Evolutionary conservation across 1,284 basidiomycete genomes (phyloP).

Genomic region (Ceratobasidium sp.): DNA sequence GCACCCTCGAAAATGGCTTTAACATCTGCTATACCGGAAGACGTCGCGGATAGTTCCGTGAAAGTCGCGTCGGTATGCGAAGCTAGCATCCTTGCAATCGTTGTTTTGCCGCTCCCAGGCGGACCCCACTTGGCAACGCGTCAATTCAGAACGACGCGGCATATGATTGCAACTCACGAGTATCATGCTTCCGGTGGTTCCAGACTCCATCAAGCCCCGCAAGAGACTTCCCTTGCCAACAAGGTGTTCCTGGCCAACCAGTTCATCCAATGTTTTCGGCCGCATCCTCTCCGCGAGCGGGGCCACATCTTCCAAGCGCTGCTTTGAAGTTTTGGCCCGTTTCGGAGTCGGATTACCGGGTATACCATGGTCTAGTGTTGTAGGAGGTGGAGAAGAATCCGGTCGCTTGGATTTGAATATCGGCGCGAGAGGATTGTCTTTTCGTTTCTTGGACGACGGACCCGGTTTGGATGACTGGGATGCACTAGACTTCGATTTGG

Average conservation of each 20-base stretch:
- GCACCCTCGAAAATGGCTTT: slow-evolving; percentile 83
- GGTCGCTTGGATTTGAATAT: slow-evolving; percentile 42
- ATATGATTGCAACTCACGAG: slow-evolving; percentile 46
- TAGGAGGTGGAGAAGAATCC: slow-evolving; percentile 43
- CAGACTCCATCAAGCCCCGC: slow-evolving; percentile 56
- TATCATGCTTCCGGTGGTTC: slow-evolving; percentile 65
- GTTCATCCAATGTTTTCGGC: slow-evolving; percentile 65
- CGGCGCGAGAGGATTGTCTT: slow-evolving; percentile 31
- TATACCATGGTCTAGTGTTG: slow-evolving; percentile 44
- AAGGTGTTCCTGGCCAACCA: slow-evolving; percentile 72
- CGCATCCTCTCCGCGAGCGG: slow-evolving; percentile 73
- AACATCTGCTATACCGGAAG: slow-evolving; percentile 79
- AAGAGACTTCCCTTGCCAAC: slow-evolving; percentile 62
- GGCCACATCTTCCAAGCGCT: slow-evolving; percentile 46
- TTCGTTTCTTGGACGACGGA: slow-evolving; percentile 36
- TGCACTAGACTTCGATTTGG: slow-evolving; percentile 18
- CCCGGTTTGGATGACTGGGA: slow-evolving; percentile 38
- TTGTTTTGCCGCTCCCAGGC: slow-evolving; percentile 80
- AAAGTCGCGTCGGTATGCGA: slow-evolving; percentile 65
- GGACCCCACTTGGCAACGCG: slow-evolving; percentile 64
- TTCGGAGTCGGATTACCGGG: slow-evolving; percentile 42
- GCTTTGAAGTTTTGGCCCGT: slow-evolving; percentile 36
- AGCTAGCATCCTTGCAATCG: slow-evolving; percentile 75
- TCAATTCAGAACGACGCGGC: not conserved
- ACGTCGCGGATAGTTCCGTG: slow-evolving; percentile 78